Evolutionary conservation across 148 eudicot genomes (phyloP).

Genomic region (Cornus suecica): DNA sequence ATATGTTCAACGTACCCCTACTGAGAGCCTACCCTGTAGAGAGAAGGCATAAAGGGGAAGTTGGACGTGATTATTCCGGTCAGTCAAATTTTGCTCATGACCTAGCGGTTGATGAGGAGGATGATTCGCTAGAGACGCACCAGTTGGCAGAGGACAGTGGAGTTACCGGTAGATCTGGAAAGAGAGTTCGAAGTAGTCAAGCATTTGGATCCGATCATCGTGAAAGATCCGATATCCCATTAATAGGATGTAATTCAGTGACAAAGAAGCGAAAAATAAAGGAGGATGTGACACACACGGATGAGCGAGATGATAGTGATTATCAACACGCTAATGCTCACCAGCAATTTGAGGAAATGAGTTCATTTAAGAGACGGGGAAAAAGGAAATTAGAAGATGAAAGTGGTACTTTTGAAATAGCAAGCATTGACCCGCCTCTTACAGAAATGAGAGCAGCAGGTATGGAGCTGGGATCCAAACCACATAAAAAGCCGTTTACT

Average conservation of each 20-base stretch:
- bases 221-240: slow-evolving; percentile 39
- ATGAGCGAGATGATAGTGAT: slow-evolving; percentile 33
- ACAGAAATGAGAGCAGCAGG: slow-evolving; percentile 46
- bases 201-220: slow-evolving; percentile 18
- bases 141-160: slow-evolving; percentile 20
- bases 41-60: slow-evolving; percentile 51
- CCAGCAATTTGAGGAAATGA: slow-evolving; percentile 38
- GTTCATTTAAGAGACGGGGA: slow-evolving; percentile 42
- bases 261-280: slow-evolving; percentile 56
- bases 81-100: slow-evolving; percentile 40
- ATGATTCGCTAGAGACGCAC: slow-evolving; percentile 28
- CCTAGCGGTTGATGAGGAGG: slow-evolving; percentile 36
- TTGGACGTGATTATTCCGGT: slow-evolving; percentile 34
- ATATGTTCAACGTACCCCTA: slow-evolving; percentile 33
- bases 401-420: slow-evolving; percentile 35
- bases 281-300: slow-evolving; percentile 32
- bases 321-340: slow-evolving; percentile 29
- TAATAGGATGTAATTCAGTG: slow-evolving; percentile 42
- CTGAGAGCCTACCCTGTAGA: slow-evolving; percentile 31
- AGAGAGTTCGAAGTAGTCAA: slow-evolving; percentile 34
- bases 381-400: slow-evolving; percentile 59
- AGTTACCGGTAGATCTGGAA: slow-evolving; percentile 16
- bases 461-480: slow-evolving; percentile 53
- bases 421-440: slow-evolving; percentile 38
- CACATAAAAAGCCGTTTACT: slow-evolving; percentile 60